A percentile compares a stretch with the other conserved stretches of the same genome.
These are phyloP conservation scores for Periconia digitata DNA, from an alignment of 2,329 filamentous ascomycete species.

Conservation along the genomic window DNA sequence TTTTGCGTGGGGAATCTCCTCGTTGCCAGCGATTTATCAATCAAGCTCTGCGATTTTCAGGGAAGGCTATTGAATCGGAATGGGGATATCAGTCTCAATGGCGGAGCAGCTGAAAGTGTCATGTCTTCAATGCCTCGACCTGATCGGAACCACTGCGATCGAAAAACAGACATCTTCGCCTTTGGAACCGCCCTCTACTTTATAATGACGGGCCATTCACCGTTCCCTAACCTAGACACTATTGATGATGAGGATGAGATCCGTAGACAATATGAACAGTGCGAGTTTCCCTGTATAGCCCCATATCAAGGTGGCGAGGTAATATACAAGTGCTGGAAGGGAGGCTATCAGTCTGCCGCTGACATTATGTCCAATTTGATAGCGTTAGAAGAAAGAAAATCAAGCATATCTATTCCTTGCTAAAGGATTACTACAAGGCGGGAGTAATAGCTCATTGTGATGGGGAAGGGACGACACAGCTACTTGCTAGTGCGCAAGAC, in stretches of 20 bases:
- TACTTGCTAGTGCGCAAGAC: no score
- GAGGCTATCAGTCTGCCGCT: constrained; percentile 15
- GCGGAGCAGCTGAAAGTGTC: constrained; percentile 15
- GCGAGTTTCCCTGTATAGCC: constrained; percentile 12
- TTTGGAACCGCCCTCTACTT: constrained; percentile 23
- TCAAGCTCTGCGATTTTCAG: constrained; percentile 18
- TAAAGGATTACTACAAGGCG: no score
- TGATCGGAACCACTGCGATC: constrained; percentile 12
- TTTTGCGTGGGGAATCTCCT: constrained; percentile 10
- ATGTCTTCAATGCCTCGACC: constrained; percentile 22
- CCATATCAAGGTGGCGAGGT: constrained; percentile 10
- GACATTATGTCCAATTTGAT: constrained; percentile 16
- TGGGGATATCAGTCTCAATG: background rate
- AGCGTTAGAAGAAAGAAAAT: no score
- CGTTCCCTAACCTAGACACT: constrained; percentile 19
- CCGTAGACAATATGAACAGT: constrained; percentile 9
- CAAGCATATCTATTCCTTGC: no score
- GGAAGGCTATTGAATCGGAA: constrained; percentile 10
- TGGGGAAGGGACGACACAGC: no score
- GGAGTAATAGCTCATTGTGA: no score
- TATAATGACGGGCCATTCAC: constrained; percentile 16
- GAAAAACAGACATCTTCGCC: constrained; percentile 24
- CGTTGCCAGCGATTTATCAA: constrained; percentile 1
- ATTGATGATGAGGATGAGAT: constrained; percentile 20
- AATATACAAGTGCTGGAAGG: constrained; percentile 19